These are phyloP conservation scores for Fusarium sp. DNA, from an alignment of 2,329 filamentous ascomycete genomes.

Conservation along the genomic window DNA sequence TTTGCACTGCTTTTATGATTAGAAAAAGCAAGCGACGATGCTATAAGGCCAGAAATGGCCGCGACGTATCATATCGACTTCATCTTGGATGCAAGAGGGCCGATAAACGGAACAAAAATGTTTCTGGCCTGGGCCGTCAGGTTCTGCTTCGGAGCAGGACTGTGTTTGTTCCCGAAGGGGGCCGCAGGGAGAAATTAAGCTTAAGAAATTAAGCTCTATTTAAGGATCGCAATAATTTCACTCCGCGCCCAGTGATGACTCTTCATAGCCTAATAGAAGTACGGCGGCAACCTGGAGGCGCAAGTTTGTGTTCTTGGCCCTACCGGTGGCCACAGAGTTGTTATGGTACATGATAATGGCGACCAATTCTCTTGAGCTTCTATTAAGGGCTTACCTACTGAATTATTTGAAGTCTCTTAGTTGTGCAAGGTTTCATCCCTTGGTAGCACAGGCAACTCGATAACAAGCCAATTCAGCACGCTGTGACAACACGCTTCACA, in stretches of 20 bases:
- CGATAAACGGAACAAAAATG: background rate
- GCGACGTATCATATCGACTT: accelerated
- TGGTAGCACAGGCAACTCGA: accelerated
- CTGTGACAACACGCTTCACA: no score
- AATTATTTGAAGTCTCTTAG: accelerated
- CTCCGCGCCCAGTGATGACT: background rate
- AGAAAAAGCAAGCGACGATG: accelerated
- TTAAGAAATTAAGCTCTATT: accelerated
- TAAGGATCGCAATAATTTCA: accelerated
- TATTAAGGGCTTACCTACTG: accelerated
- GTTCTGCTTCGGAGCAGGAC: background rate
- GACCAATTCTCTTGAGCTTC: accelerated
- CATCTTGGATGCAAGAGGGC: background rate
- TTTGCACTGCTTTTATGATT: accelerated
- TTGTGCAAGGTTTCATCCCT: accelerated
- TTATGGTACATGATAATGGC: accelerated
- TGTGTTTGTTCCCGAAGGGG: no score
- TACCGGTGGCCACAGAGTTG: background rate
- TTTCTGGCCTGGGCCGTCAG: accelerated
- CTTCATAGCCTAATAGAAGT: background rate
- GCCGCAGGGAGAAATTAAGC: accelerated
- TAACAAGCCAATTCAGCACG: accelerated
- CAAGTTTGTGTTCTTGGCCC: no score
- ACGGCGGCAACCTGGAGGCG: no score
- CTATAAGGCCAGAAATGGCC: accelerated